Percentiles rank a stretch among this genome's conserved stretches.
Conservation (phyloP, 768 basidiomycete species). For the Hygrophorus pudorinus region DNA sequence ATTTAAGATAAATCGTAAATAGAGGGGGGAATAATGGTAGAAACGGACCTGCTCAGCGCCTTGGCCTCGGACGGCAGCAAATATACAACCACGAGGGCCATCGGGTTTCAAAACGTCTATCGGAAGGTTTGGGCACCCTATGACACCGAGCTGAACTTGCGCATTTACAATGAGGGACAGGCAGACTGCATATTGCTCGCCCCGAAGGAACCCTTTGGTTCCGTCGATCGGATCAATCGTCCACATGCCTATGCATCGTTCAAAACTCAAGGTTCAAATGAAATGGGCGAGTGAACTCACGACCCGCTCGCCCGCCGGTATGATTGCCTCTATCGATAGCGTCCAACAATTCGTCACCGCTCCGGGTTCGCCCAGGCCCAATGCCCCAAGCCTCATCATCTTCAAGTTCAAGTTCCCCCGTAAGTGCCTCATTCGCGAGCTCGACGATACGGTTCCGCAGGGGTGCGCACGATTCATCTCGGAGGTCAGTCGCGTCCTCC, state of each 20-base stretch:
- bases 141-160: constrained; percentile 71
- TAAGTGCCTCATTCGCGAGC: constrained; percentile 76
- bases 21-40: not conserved
- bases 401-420: constrained; percentile 38
- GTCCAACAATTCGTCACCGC: constrained; percentile 54
- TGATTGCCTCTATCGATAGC: constrained; percentile 81
- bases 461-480: constrained; percentile 29
- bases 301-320: constrained; percentile 60
- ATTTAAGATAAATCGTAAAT: not conserved
- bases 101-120: constrained; percentile 41
- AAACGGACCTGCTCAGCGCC: constrained; percentile 61
- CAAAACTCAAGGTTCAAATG: not conserved
- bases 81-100: constrained; percentile 67
- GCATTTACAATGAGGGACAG: constrained; percentile 75
- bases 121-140: constrained; percentile 90
- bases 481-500: constrained; percentile 80
- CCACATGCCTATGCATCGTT: constrained; percentile 57
- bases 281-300: constrained; percentile 34
- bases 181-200: constrained; percentile 91
- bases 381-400: constrained; percentile 67
- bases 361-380: constrained; percentile 45
- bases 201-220: constrained; percentile 87
- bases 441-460: constrained; percentile 61
- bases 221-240: constrained; percentile 88
- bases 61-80: constrained; percentile 79